Percentiles rank a stretch among this genome's conserved stretches.
phyloP scores from a whole-genome alignment of 2,329 filamentous ascomycete species.

The Alternaria longipes region DNA sequence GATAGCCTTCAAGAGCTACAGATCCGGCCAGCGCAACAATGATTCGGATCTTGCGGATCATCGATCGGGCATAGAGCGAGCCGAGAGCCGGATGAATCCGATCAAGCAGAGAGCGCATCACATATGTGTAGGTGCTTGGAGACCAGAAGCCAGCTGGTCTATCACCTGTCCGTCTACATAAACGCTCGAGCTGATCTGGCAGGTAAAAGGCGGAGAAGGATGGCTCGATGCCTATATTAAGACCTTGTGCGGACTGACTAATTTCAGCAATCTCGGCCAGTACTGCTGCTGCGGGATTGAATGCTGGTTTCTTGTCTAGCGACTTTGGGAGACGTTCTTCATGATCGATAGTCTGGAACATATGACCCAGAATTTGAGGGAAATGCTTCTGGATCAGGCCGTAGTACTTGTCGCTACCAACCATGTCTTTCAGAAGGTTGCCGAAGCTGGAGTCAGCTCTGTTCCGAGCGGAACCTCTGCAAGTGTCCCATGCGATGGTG shows the following conservation, averaged over 20 bases:
- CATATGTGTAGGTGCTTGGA: slow-evolving; percentile 74
- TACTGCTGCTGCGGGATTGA: slow-evolving; percentile 68
- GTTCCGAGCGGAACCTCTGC: slow-evolving; percentile 46
- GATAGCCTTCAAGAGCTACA: slow-evolving; percentile 78
- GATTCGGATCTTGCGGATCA: slow-evolving; percentile 85
- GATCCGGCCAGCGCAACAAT: slow-evolving; percentile 80
- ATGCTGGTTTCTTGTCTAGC: slow-evolving; percentile 68
- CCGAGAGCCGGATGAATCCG: slow-evolving; percentile 84
- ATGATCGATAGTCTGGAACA: slow-evolving; percentile 73
- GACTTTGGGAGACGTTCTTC: slow-evolving; percentile 43
- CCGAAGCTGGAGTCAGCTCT: slow-evolving; percentile 66
- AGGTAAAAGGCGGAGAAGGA: slow-evolving; percentile 83
- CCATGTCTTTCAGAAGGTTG: slow-evolving; percentile 70
- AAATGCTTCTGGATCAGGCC: slow-evolving; percentile 74
- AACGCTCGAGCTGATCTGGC: slow-evolving; percentile 75
- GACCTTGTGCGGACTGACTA: slow-evolving; percentile 69
- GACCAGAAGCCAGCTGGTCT: slow-evolving; percentile 76
- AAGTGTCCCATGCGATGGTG: slow-evolving; percentile 79
- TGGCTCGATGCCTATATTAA: slow-evolving; percentile 86
- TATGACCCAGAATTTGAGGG: slow-evolving; percentile 76
- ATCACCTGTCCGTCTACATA: slow-evolving; percentile 74
- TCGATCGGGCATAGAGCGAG: slow-evolving; percentile 83
- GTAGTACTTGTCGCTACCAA: slow-evolving; percentile 73
- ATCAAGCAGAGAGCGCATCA: slow-evolving; percentile 80
- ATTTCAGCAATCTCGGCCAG: slow-evolving; percentile 75